Percentiles rank a stretch among this genome's conserved stretches.
Conservation (phyloP, 2,329 filamentous ascomycete species). For the Colletotrichum tanaceti region DNA sequence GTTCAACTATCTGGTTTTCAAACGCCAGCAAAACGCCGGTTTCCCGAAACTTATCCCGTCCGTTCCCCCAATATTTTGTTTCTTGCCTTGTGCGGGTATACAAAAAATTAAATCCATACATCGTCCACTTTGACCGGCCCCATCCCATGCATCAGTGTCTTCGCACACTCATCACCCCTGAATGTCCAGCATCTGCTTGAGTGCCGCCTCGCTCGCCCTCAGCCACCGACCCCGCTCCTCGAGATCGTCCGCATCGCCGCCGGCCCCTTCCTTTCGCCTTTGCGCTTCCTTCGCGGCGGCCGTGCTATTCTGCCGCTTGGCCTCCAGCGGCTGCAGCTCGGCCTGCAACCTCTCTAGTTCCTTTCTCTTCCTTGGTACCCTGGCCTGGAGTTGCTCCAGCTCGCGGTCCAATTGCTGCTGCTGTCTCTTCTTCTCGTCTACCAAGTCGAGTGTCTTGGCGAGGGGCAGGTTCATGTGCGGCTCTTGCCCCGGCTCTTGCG, state of each 20-base stretch:
- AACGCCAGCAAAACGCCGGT: slow-evolving; percentile 25
- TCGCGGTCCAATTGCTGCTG: slow-evolving; percentile 70
- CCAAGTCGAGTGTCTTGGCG: slow-evolving; percentile 65
- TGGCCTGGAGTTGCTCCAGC: slow-evolving; percentile 71
- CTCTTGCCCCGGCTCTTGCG: slow-evolving; percentile 53
- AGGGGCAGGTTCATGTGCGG: slow-evolving; percentile 67
- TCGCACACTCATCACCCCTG: slow-evolving; percentile 50
- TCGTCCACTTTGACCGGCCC: slow-evolving; percentile 5
- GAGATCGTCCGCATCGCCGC: slow-evolving; percentile 76
- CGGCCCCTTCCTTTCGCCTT: slow-evolving; percentile 73
- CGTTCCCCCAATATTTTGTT: neutral
- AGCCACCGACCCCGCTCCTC: slow-evolving; percentile 83
- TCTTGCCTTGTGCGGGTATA: slow-evolving; percentile 31
- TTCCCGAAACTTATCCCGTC: neutral
- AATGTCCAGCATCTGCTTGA: slow-evolving; percentile 73
- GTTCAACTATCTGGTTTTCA: neutral
- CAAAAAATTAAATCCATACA: slow-evolving; percentile 7
- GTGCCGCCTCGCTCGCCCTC: slow-evolving; percentile 72
- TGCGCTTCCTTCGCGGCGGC: slow-evolving; percentile 78
- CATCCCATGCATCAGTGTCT: neutral
- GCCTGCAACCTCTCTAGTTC: slow-evolving; percentile 74
- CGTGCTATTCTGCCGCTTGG: slow-evolving; percentile 72
- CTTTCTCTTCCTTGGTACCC: slow-evolving; percentile 72
- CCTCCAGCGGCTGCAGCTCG: slow-evolving; percentile 76
- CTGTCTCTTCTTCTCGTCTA: slow-evolving; percentile 63